phyloP scores from a whole-genome alignment of 192 early-diverging fungal genomes.

The Jimgerdemannia flammicorona region DNA sequence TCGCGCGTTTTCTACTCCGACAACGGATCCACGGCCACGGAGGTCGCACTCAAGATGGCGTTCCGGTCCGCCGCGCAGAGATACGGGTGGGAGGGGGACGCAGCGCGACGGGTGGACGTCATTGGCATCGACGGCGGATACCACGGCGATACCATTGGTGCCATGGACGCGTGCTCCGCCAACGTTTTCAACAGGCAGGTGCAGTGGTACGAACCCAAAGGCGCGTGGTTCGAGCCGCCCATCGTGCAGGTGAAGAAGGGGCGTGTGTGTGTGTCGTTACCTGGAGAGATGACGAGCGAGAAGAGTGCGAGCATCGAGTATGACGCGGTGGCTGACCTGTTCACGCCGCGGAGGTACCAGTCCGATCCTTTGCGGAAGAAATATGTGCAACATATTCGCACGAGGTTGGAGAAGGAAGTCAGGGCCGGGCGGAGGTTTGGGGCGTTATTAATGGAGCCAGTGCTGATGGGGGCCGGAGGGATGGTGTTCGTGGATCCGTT shows the following conservation, averaged over 20 bases:
- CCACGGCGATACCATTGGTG: constrained; percentile 85
- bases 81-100: constrained; percentile 25
- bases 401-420: constrained; percentile 25
- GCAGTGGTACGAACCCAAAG: constrained; percentile 62
- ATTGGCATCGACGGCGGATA: constrained; percentile 75
- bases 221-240: constrained; percentile 72
- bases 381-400: constrained; percentile 41
- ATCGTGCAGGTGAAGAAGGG: constrained; percentile 46
- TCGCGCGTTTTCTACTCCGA: constrained; percentile 76
- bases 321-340: constrained; percentile 4
- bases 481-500: constrained; percentile 81
- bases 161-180: constrained; percentile 76
- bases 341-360: constrained; percentile 2
- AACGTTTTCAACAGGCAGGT: constrained; percentile 68
- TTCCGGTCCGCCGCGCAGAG: constrained; percentile 46
- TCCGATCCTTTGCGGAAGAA: constrained; percentile 19
- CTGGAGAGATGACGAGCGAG: constrained; percentile 24
- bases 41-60: constrained; percentile 82
- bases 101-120: constrained; percentile 40
- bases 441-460: constrained; percentile 71
- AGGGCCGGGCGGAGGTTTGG: constrained; percentile 42
- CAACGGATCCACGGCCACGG: constrained; percentile 77
- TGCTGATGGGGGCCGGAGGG: constrained; percentile 80
- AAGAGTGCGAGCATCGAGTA: not conserved
- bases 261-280: constrained; percentile 36